Percentiles rank a stretch among this genome's conserved stretches.
Conservation (phyloP, 306 rosid genomes). For the Canavalia gladiata region DNA sequence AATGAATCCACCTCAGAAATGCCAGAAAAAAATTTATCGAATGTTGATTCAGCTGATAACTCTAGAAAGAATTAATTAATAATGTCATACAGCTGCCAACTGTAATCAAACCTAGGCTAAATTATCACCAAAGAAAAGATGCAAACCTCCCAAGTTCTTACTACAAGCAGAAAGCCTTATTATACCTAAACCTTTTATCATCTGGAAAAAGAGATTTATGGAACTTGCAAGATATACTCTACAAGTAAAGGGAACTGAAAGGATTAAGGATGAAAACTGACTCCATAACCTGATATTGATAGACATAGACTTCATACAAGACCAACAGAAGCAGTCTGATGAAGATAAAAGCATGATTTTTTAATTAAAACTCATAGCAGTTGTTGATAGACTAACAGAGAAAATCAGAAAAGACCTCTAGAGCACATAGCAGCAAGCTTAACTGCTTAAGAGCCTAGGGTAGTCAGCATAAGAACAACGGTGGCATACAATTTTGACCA, state of each 20-base stretch:
- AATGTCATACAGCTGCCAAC: slow-evolving; percentile 13
- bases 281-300: slow-evolving; percentile 12
- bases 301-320: slow-evolving; percentile 9
- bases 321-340: not conserved
- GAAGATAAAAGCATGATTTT: not conserved
- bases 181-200: slow-evolving; percentile 6
- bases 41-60: slow-evolving; percentile 37
- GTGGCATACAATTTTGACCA: not conserved
- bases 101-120: slow-evolving; percentile 27
- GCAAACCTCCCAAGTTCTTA: not conserved
- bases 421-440: slow-evolving; percentile 6
- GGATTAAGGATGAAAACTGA: slow-evolving; percentile 9
- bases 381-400: not conserved
- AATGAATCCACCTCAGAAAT: slow-evolving; percentile 30
- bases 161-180: slow-evolving; percentile 22
- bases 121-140: slow-evolving; percentile 29
- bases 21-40: slow-evolving; percentile 23
- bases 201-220: slow-evolving; percentile 4
- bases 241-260: not conserved
- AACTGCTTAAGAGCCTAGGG: not conserved
- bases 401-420: not conserved
- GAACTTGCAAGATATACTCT: slow-evolving; percentile 22
- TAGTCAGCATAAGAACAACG: not conserved
- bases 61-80: slow-evolving; percentile 10
- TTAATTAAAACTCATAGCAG: slow-evolving; percentile 6